Conservation (phyloP, 306 rosid species). For the Vigna reflexopilosa region DNA sequence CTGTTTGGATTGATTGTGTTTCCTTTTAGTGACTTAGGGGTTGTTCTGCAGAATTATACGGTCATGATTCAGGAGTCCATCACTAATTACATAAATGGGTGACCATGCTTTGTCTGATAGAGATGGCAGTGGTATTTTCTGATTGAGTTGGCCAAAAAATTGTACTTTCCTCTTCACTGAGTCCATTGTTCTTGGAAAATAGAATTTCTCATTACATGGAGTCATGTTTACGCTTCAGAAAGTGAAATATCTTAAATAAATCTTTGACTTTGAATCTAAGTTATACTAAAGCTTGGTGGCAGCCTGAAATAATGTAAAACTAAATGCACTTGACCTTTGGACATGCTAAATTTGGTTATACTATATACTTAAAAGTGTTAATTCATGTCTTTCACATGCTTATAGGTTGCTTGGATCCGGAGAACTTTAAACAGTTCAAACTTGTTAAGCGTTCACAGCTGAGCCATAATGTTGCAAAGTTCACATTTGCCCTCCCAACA, state of each 20-base stretch:
- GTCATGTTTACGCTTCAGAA: background rate
- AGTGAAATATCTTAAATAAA: conserved; percentile 14
- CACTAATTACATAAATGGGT: background rate
- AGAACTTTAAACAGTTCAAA: conserved; percentile 76
- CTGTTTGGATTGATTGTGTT: background rate
- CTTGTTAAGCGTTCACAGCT: conserved; percentile 78
- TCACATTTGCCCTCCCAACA: conserved; percentile 78
- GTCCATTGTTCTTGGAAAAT: conserved; percentile 14
- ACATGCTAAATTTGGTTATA: conserved; percentile 12
- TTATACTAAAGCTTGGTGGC: conserved; percentile 12
- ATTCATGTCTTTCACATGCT: conserved; percentile 28
- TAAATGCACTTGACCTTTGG: background rate
- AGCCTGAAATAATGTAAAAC: conserved; percentile 21
- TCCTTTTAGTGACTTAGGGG: background rate
- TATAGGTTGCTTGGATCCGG: conserved; percentile 79
- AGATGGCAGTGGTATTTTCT: background rate
- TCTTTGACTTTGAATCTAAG: conserved; percentile 21
- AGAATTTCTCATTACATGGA: conserved; percentile 7
- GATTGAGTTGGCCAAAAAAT: background rate
- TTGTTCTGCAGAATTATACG: background rate
- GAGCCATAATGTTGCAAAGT: conserved; percentile 98
- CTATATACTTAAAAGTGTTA: conserved; percentile 29
- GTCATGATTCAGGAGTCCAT: background rate
- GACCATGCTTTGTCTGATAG: background rate
- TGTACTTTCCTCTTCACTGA: conserved; percentile 9